Conservation (phyloP, 2,329 filamentous ascomycete species). For the Colletotrichum orbiculare region DNA sequence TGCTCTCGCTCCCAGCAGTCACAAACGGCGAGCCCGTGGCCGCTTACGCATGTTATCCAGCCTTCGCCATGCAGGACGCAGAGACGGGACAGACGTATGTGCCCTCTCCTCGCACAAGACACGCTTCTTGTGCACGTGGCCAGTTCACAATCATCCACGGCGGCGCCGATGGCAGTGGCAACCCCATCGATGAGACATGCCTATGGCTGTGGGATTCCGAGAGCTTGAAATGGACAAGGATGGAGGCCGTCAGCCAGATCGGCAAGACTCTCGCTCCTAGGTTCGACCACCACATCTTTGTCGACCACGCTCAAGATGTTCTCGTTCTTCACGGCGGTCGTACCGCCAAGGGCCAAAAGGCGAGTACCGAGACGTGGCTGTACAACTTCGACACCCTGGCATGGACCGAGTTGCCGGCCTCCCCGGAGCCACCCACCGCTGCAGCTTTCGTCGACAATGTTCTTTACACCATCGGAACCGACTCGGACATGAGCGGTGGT, state of each 20-base stretch:
- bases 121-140: slow-evolving; percentile 49
- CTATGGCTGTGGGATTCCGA: slow-evolving; percentile 53
- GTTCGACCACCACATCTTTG: slow-evolving; percentile 48
- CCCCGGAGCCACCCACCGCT: slow-evolving; percentile 50
- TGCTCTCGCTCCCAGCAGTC: slow-evolving; percentile 60
- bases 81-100: slow-evolving; percentile 42
- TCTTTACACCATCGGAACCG: slow-evolving; percentile 58
- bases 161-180: slow-evolving; percentile 45
- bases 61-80: slow-evolving; percentile 42
- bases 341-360: slow-evolving; percentile 41
- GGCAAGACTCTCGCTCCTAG: slow-evolving; percentile 45
- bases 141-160: slow-evolving; percentile 49
- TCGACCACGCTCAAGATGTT: slow-evolving; percentile 57
- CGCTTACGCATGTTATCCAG: slow-evolving; percentile 47
- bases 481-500: slow-evolving; percentile 46
- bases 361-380: slow-evolving; percentile 62
- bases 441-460: slow-evolving; percentile 56
- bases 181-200: slow-evolving; percentile 45
- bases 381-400: slow-evolving; percentile 59
- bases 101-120: slow-evolving; percentile 47
- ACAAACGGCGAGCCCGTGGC: slow-evolving; percentile 42
- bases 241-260: slow-evolving; percentile 45
- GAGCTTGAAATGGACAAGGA: slow-evolving; percentile 47
- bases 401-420: slow-evolving; percentile 61
- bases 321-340: slow-evolving; percentile 62